These are phyloP conservation scores for Fusarium coffeatum DNA, from an alignment of 2,329 filamentous ascomycete species.

Conservation along the genomic window DNA sequence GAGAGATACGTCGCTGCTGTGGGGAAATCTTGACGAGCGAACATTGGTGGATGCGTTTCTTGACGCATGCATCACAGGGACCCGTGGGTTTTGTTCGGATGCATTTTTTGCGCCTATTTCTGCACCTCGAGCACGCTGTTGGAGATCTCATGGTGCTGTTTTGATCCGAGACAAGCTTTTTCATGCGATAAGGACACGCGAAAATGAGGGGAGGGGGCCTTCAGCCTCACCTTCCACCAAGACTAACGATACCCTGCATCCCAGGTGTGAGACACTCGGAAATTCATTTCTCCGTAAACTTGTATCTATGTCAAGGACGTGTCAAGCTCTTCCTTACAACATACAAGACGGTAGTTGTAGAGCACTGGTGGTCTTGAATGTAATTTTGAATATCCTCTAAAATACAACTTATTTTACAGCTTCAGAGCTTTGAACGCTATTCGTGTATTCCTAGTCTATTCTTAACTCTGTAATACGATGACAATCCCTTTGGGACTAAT, in stretches of 20 bases:
- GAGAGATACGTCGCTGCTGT: neutral
- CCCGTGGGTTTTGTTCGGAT: conserved; percentile 3
- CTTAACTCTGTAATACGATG: too few relatives aligned
- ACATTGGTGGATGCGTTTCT: conserved; percentile 1
- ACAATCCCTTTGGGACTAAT: too few relatives aligned
- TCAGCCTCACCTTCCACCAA: neutral
- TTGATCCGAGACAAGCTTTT: neutral
- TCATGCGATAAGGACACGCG: neutral
- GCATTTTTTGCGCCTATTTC: conserved; percentile 17
- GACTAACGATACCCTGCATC: neutral
- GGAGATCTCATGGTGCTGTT: conserved; percentile 5
- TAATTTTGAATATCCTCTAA: too few relatives aligned
- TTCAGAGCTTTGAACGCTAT: too few relatives aligned
- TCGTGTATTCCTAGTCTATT: too few relatives aligned
- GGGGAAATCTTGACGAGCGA: conserved; percentile 4
- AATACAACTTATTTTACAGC: too few relatives aligned
- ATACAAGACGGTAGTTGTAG: too few relatives aligned
- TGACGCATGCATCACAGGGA: conserved; percentile 7
- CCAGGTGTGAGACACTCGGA: neutral
- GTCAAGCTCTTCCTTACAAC: too few relatives aligned
- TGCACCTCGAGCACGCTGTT: conserved; percentile 7
- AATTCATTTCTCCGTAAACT: neutral
- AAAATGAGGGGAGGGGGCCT: neutral
- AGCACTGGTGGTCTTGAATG: too few relatives aligned
- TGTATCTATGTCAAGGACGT: too few relatives aligned